phyloP scores from a whole-genome alignment of 192 early-diverging fungal species.

The Coemansia sp. region DNA sequence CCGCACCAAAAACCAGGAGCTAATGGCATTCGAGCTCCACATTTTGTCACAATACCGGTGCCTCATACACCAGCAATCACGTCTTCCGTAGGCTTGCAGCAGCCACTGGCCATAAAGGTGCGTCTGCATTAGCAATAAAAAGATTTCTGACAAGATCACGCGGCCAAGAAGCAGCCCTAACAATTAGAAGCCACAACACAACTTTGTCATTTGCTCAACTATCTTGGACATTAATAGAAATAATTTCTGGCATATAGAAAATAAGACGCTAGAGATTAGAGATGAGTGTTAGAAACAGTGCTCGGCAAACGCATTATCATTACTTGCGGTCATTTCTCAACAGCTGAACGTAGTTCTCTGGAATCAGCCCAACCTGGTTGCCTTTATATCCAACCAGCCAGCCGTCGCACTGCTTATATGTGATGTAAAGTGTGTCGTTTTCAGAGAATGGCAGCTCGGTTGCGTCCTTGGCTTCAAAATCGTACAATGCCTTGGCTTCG shows the following conservation, averaged over 20 bases:
- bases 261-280: too few relatives aligned
- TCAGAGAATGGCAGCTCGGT: conserved; percentile 67
- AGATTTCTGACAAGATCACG: neutral
- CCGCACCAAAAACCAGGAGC: neutral
- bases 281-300: too few relatives aligned
- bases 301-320: too few relatives aligned
- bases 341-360: conserved; percentile 75
- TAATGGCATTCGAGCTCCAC: neutral
- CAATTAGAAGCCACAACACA: too few relatives aligned
- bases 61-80: neutral
- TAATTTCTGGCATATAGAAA: too few relatives aligned
- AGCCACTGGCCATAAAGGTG: neutral
- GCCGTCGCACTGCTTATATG: conserved; percentile 70
- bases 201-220: too few relatives aligned
- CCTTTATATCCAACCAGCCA: conserved; percentile 71
- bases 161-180: neutral
- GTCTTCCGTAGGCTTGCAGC: neutral
- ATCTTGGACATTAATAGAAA: too few relatives aligned
- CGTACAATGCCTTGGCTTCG: conserved; percentile 64
- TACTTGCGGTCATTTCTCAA: conserved; percentile 4
- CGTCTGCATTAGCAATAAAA: neutral
- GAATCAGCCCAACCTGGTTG: conserved; percentile 68
- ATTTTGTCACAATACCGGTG: neutral
- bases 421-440: conserved; percentile 64
- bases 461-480: conserved; percentile 71